Conservation (phyloP, 73 alveolate species). For the Halteria grandinella region DNA sequence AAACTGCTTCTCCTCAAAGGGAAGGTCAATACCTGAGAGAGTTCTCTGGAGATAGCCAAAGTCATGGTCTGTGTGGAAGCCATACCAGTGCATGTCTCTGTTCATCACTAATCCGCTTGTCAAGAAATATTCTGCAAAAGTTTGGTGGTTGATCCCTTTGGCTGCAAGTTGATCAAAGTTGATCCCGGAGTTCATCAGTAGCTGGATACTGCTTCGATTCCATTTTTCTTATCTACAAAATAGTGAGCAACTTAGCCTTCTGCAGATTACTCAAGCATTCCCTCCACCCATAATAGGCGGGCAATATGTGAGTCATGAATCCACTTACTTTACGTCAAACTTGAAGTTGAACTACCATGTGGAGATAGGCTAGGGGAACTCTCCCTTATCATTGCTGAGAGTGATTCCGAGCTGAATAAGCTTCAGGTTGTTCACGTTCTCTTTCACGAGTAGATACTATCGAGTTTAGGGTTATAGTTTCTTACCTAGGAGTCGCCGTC, state of each 20-base stretch:
- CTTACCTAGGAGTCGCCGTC: slow-evolving; percentile 22
- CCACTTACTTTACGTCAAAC: slow-evolving; percentile 51
- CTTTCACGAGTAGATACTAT: slow-evolving; percentile 75
- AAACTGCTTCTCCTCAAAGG: not conserved
- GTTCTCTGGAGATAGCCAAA: slow-evolving; percentile 34
- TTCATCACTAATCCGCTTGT: slow-evolving; percentile 32
- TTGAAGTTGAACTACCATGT: slow-evolving; percentile 87
- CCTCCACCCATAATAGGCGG: no score
- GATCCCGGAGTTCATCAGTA: slow-evolving; percentile 77
- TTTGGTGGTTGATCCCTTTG: slow-evolving; percentile 74
- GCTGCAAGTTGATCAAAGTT: slow-evolving; percentile 75
- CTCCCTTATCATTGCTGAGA: slow-evolving; percentile 76
- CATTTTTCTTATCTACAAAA: slow-evolving; percentile 56
- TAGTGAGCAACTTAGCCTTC: no score
- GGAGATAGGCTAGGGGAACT: slow-evolving; percentile 67
- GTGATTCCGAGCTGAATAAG: slow-evolving; percentile 87
- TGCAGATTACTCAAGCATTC: no score
- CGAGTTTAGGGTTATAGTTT: slow-evolving; percentile 13
- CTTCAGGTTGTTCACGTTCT: slow-evolving; percentile 83
- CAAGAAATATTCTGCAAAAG: slow-evolving; percentile 74
- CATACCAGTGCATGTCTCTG: slow-evolving; percentile 38
- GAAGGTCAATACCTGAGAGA: slow-evolving; percentile 6
- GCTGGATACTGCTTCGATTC: slow-evolving; percentile 69
- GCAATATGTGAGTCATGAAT: not conserved
- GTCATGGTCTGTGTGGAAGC: slow-evolving; percentile 49